Evolutionary conservation across 768 basidiomycete genomes (phyloP).

Genomic region (Boletus huronensis): DNA sequence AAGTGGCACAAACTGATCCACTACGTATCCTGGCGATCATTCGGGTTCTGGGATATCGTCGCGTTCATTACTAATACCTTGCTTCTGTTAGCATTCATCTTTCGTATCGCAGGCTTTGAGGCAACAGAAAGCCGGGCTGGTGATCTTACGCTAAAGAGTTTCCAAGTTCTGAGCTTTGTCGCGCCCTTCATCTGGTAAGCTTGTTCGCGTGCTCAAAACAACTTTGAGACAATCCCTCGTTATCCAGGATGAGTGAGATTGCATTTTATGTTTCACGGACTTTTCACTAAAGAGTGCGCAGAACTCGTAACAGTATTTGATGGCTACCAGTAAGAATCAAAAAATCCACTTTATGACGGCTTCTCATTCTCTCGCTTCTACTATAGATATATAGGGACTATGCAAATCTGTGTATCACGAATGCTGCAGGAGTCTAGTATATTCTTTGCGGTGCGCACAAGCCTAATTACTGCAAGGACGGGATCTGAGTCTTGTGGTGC

Average conservation of each 20-base stretch:
- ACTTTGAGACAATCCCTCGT: not conserved
- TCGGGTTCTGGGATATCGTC: constrained; percentile 75
- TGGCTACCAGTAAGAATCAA: constrained; percentile 59
- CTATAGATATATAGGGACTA: constrained; percentile 76
- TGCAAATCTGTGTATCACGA: constrained; percentile 90
- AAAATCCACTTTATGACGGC: not conserved
- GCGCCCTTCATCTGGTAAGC: constrained; percentile 84
- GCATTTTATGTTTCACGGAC: not conserved
- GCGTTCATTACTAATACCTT: constrained; percentile 71
- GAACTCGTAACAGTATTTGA: constrained; percentile 80
- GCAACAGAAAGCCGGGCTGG: constrained; percentile 34
- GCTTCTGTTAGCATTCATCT: constrained; percentile 65
- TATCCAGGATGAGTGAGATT: constrained; percentile 74
- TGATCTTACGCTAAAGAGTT: constrained; percentile 59
- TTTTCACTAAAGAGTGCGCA: constrained; percentile 26
- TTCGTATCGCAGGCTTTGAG: constrained; percentile 61
- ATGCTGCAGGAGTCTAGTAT: constrained; percentile 94
- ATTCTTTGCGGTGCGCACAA: constrained; percentile 72
- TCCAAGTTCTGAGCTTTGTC: constrained; percentile 86
- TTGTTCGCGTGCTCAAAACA: not conserved
- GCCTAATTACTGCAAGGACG: not conserved
- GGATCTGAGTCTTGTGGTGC: not conserved
- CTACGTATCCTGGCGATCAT: constrained; percentile 76
- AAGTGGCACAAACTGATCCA: constrained; percentile 70
- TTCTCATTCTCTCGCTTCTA: not conserved